Base-by-base conservation (phyloP, 306 rosid species). In the Quercus variabilis region DNA sequence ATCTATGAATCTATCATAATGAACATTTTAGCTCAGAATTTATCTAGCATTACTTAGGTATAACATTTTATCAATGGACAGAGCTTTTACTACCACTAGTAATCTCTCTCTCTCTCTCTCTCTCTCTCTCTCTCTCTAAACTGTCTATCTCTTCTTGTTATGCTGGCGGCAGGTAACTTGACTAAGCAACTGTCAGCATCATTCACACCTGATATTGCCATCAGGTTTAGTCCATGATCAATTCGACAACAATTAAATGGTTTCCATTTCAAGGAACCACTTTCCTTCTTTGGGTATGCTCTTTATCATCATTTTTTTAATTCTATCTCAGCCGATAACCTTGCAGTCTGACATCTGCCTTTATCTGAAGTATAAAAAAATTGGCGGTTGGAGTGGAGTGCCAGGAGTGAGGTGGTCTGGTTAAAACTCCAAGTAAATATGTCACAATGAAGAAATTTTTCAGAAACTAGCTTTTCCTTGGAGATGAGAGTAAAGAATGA, bases 141-240 rank as follows among this genome's bases (percentile, higher is more conserved):
- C 46, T 80, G 52, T 68, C 28, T 74, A 60, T 84, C 85, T 87
- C 35, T 86, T 71, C 82, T 81, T 81, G 83, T 88, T 80, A 73
- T 92, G 99, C 72, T 90, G 90, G 88, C 86, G 59, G 87, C 74
- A 63, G 90, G 81, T 82, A 88, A 80, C 62, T 80, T 95, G 77
- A 79, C 85, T n/a, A 72, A 76, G 76, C 93, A 84, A 64, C 85
- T 95, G 74, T 87, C 86, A 5, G 96, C 90, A 85, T 23, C 86
- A 55, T 95, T 93, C 83, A 76, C 86, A 80, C 96, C 97, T 15
- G 98, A 93, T 82, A 98, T 92, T 75, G 91, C 90, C 19, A 89
- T 89, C 77, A 79, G 85, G 87, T 91, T 90, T 76, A 96, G 98
- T 64, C 98, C 94, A 52, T 89, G 83, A 82, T 93, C 96, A 78